A percentile compares a stretch with the other conserved stretches of the same genome.
phyloP scores from a whole-genome alignment of 805 yeast species.

The Myxozyma monticola region DNA sequence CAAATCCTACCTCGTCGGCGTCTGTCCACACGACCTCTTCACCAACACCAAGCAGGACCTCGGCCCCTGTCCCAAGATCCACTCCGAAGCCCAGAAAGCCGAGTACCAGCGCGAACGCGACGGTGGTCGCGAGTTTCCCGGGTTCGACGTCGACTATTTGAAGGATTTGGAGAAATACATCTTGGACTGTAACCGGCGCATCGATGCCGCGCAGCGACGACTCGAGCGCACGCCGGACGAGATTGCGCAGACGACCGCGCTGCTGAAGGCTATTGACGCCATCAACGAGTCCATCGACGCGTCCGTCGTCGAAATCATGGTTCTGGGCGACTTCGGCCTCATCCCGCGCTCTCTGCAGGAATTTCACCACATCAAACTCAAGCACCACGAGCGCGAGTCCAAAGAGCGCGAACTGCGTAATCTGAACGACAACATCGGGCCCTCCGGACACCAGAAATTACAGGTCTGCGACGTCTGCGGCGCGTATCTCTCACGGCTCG shows the following conservation, averaged over 20 bases:
- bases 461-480: conserved; percentile 92
- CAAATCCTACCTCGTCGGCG: conserved; percentile 77
- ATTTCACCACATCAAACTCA: conserved; percentile 7
- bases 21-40: conserved; percentile 83
- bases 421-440: conserved; percentile 72
- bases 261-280: conserved; percentile 30
- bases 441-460: conserved; percentile 82
- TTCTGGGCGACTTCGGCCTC: conserved; percentile 23
- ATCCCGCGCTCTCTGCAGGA: conserved; percentile 43
- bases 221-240: conserved; percentile 77
- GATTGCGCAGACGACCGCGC: conserved; percentile 45
- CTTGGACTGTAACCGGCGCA: conserved; percentile 64
- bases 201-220: conserved; percentile 60
- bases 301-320: conserved; percentile 25
- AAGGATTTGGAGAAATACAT: conserved; percentile 55
- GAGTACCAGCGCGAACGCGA: conserved; percentile 55
- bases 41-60: conserved; percentile 77
- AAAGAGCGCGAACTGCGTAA: conserved; percentile 58
- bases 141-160: conserved; percentile 50
- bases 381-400: conserved; percentile 48
- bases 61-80: conserved; percentile 77
- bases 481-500: conserved; percentile 80
- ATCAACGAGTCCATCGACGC: conserved; percentile 27
- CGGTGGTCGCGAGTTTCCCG: conserved; percentile 47
- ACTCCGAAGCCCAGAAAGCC: conserved; percentile 69